phyloP scores from a whole-genome alignment of 495 filamentous ascomycete species.

The Aspergillus indologenus region DNA sequence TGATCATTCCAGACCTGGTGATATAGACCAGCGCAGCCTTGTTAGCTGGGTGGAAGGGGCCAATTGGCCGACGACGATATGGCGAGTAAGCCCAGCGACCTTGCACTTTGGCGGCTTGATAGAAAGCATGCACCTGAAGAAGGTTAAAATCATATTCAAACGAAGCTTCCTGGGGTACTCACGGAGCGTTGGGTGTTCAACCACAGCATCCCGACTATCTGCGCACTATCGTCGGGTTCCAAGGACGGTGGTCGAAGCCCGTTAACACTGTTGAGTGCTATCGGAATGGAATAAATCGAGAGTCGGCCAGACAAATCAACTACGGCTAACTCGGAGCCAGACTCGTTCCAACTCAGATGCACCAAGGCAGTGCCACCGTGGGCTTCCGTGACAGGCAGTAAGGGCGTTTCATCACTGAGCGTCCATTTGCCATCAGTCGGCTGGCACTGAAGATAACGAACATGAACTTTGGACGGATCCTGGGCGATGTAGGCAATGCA shows the following conservation, averaged over 20 bases:
- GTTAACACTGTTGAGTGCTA: slow-evolving; percentile 64
- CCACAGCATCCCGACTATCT: slow-evolving; percentile 84
- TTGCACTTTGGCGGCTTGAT: slow-evolving; percentile 47
- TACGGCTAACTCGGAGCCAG: slow-evolving; percentile 70
- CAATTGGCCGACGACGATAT: slow-evolving; percentile 47
- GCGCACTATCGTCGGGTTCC: slow-evolving; percentile 64
- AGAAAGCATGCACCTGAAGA: slow-evolving; percentile 48
- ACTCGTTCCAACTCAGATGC: slow-evolving; percentile 78
- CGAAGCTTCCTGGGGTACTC: slow-evolving; percentile 18
- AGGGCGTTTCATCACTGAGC: slow-evolving; percentile 60
- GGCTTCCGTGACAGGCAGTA: slow-evolving; percentile 41
- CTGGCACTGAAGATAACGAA: slow-evolving; percentile 68
- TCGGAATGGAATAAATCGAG: slow-evolving; percentile 59
- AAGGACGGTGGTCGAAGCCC: slow-evolving; percentile 50
- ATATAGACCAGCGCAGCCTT: slow-evolving; percentile 70
- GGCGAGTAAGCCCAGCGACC: slow-evolving; percentile 52
- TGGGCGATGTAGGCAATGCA: slow-evolving; percentile 78
- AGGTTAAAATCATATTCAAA: background rate
- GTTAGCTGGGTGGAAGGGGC: slow-evolving; percentile 63
- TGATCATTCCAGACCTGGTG: slow-evolving; percentile 65
- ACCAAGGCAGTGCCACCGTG: slow-evolving; percentile 54
- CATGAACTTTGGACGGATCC: slow-evolving; percentile 63
- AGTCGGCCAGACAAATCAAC: slow-evolving; percentile 72
- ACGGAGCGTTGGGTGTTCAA: slow-evolving; percentile 60
- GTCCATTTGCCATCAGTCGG: slow-evolving; percentile 71